Evolutionary conservation across 345 rosid genomes (phyloP).

Genomic region (Leavenworthia alabamica): DNA sequence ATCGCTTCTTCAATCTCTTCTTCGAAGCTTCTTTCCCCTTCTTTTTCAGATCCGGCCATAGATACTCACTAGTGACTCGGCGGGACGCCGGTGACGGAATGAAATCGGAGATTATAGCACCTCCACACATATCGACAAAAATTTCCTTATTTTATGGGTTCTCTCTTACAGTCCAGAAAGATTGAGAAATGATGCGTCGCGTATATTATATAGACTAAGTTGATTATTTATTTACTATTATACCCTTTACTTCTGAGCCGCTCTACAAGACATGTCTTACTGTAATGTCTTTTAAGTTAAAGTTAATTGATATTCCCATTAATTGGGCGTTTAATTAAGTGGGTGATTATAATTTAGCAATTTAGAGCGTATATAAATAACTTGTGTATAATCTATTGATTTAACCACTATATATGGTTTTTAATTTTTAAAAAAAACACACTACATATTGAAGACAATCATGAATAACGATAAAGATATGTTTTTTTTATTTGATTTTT

Average conservation of each 20-base stretch:
- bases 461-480: background rate
- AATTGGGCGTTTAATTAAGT: background rate
- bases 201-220: constrained; percentile 11
- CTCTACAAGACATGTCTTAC: background rate
- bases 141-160: background rate
- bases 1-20: constrained; percentile 29
- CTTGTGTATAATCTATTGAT: background rate
- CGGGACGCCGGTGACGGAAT: constrained; percentile 44
- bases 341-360: background rate
- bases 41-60: no score
- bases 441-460: background rate
- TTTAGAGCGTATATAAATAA: no score
- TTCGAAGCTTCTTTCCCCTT: no score
- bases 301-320: background rate
- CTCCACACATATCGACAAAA: constrained; percentile 99
- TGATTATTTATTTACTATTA: background rate
- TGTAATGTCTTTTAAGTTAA: background rate
- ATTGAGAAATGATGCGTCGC: background rate
- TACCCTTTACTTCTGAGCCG: constrained; percentile 4
- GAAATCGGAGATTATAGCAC: constrained; percentile 85
- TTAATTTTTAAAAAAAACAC: no score
- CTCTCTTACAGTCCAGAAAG: no score
- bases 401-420: background rate
- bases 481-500: background rate
- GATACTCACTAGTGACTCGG: no score